Conservation (phyloP, 2,329 filamentous ascomycete species). For the Venturiaceae sp. region DNA sequence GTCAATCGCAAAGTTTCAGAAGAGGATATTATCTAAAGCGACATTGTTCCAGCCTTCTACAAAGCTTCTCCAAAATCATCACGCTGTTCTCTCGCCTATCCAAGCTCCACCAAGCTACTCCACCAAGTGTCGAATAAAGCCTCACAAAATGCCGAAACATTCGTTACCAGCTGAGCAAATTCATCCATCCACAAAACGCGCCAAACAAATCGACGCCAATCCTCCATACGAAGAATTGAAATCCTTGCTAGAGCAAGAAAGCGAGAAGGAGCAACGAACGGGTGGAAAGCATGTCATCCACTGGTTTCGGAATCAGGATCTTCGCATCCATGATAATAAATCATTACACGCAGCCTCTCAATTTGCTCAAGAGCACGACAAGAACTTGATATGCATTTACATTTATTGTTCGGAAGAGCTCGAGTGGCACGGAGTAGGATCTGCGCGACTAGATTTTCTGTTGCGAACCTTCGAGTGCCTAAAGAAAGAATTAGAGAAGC, state of each 20-base stretch:
- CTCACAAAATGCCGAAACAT: conserved; percentile 18
- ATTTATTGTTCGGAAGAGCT: conserved; percentile 37
- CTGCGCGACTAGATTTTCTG: conserved; percentile 39
- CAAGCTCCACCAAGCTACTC: neutral
- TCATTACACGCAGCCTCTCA: conserved; percentile 35
- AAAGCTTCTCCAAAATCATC: too few relatives aligned
- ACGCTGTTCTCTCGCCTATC: neutral
- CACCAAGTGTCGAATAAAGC: neutral
- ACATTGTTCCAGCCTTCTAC: too few relatives aligned
- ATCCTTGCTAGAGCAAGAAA: conserved; percentile 28
- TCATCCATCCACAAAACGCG: conserved; percentile 38
- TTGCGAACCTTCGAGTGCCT: conserved; percentile 32
- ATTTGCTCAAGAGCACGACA: conserved; percentile 33
- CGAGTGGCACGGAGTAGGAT: conserved; percentile 40
- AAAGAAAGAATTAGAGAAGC: conserved; percentile 33
- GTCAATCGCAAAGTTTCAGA: neutral
- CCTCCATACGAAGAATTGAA: conserved; percentile 32
- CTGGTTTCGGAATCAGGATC: conserved; percentile 42
- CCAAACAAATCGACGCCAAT: conserved; percentile 38
- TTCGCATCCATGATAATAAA: conserved; percentile 40
- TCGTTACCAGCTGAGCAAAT: conserved; percentile 17
- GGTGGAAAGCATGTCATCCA: conserved; percentile 26
- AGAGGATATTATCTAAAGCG: too few relatives aligned
- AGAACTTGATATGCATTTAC: conserved; percentile 35
- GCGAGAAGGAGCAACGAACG: conserved; percentile 26